A percentile compares a stretch with the other conserved stretches of the same genome.
These are phyloP conservation scores for Cladorrhinum sp. DNA, from an alignment of 2,329 filamentous ascomycete genomes.

Conservation along the genomic window DNA sequence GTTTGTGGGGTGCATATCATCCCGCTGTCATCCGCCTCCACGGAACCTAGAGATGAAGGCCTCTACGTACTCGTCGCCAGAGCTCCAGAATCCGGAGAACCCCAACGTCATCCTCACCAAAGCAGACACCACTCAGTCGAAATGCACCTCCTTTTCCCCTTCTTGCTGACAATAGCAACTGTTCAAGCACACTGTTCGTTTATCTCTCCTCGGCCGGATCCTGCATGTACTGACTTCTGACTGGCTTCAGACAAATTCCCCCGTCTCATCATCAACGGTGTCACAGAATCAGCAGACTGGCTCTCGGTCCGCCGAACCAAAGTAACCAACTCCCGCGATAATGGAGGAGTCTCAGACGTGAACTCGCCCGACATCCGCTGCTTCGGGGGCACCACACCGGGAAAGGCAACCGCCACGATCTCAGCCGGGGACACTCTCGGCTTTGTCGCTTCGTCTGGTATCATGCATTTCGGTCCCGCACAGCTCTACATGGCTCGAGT, in stretches of 20 bases:
- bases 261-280: conserved; percentile 28
- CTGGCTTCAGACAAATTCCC: conserved; percentile 31
- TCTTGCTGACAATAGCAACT: conserved; percentile 6
- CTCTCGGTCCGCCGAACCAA: conserved; percentile 29
- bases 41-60: neutral
- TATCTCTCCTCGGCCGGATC: neutral
- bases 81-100: neutral
- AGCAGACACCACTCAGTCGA: neutral
- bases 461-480: conserved; percentile 33
- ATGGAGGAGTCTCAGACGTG: conserved; percentile 34
- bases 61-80: neutral
- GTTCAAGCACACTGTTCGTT: conserved; percentile 9
- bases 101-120: neutral
- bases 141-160: neutral
- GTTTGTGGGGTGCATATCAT: conserved; percentile 2
- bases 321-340: conserved; percentile 32
- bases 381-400: conserved; percentile 28
- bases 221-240: neutral
- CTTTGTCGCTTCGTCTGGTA: conserved; percentile 28
- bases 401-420: conserved; percentile 25
- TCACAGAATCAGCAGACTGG: conserved; percentile 30
- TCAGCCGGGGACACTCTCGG: conserved; percentile 32
- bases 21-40: neutral
- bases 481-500: conserved; percentile 36
- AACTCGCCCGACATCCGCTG: conserved; percentile 34